phyloP scores from a whole-genome alignment of 1,284 basidiomycete genomes.

The Ganoderma boninense region DNA sequence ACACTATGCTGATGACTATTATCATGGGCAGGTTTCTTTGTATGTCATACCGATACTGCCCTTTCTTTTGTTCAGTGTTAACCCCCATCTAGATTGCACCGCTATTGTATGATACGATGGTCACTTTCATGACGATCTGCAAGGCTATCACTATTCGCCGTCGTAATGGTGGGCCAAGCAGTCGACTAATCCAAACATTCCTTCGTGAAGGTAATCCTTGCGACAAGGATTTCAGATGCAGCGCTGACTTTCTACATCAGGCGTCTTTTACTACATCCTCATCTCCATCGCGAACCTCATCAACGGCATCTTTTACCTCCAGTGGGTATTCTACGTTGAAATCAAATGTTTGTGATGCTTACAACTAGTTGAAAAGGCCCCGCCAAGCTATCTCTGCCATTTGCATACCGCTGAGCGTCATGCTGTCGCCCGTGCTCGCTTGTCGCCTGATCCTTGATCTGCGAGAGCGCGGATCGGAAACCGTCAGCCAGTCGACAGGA shows the following conservation, averaged over 20 bases:
- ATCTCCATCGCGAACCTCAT: conserved; percentile 84
- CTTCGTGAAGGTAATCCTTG: conserved; percentile 69
- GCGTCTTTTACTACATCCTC: conserved; percentile 82
- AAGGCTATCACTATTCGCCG: conserved; percentile 78
- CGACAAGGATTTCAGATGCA: conserved; percentile 13
- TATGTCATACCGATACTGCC: conserved; percentile 39
- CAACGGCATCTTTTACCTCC: conserved; percentile 85
- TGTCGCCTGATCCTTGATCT: conserved; percentile 82
- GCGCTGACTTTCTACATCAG: conserved; percentile 42
- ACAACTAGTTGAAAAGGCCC: conserved; percentile 54
- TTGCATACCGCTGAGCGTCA: conserved; percentile 85
- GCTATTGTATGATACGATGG: conserved; percentile 77
- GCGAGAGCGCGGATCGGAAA: conserved; percentile 78
- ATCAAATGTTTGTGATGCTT: conserved; percentile 4
- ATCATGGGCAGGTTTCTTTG: conserved; percentile 67
- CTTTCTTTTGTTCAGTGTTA: conserved; percentile 5
- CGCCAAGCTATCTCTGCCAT: conserved; percentile 84
- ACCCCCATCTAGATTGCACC: conserved; percentile 67
- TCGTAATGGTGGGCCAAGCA: conserved; percentile 76
- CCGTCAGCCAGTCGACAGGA: conserved; percentile 67
- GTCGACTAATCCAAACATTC: conserved; percentile 82
- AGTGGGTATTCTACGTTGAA: conserved; percentile 52
- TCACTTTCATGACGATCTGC: conserved; percentile 79
- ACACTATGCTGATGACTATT: not conserved
- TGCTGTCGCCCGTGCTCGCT: conserved; percentile 81